phyloP scores from a whole-genome alignment of 768 basidiomycete species.

The Rhodocollybia butyracea region DNA sequence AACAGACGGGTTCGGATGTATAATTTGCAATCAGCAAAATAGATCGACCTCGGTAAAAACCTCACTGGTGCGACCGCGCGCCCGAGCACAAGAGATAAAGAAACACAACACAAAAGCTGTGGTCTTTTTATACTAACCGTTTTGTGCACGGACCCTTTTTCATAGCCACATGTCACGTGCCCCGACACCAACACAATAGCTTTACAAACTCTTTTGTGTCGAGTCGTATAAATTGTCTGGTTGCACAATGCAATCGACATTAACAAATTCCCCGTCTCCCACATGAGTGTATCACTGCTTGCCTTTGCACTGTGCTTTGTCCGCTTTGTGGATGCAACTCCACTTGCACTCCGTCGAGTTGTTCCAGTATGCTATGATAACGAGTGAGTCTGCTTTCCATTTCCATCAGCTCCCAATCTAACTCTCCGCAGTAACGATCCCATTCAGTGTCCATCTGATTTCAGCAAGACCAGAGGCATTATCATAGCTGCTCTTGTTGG shows the following conservation, averaged over 20 bases:
- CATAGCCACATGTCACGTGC: background rate
- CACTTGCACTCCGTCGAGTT: background rate
- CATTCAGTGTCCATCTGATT: background rate
- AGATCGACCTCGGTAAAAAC: constrained; percentile 93
- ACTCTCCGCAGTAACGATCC: background rate
- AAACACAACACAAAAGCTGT: background rate
- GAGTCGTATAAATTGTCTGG: too few relatives aligned
- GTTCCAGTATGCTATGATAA: background rate
- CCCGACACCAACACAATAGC: background rate
- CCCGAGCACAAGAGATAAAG: constrained; percentile 76
- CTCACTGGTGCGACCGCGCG: constrained; percentile 91
- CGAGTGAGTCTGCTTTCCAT: background rate
- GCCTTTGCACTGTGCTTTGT: too few relatives aligned
- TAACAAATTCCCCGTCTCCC: too few relatives aligned
- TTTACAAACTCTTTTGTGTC: too few relatives aligned
- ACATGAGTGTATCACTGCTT: background rate
- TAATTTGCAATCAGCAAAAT: constrained; percentile 97
- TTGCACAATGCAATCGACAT: too few relatives aligned
- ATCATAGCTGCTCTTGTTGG: background rate
- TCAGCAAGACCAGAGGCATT: background rate
- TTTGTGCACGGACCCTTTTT: background rate
- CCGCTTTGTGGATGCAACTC: background rate
- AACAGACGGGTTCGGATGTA: constrained; percentile 92
- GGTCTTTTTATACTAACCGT: background rate
- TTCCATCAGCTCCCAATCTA: background rate